These are phyloP conservation scores for Kandelia obovata DNA, from an alignment of 345 rosid genomes.

Conservation along the genomic window DNA sequence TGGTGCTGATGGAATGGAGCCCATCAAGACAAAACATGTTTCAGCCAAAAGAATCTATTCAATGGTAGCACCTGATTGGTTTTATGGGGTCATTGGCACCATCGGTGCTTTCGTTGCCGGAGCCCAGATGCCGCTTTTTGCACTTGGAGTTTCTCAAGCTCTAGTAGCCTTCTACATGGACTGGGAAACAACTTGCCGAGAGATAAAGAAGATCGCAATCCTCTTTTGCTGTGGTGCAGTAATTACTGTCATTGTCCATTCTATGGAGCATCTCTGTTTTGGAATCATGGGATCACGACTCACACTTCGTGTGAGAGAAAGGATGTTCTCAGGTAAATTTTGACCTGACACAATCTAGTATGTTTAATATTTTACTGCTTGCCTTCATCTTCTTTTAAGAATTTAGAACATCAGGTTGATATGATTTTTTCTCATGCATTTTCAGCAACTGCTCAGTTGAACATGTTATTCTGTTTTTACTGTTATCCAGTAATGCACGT, in stretches of 20 bases:
- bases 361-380: too few relatives aligned
- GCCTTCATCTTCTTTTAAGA: too few relatives aligned
- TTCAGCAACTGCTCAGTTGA: too few relatives aligned
- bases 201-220: slow-evolving; percentile 66
- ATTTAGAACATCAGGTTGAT: too few relatives aligned
- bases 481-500: too few relatives aligned
- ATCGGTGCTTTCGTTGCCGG: slow-evolving; percentile 72
- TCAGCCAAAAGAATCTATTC: slow-evolving; percentile 61
- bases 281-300: slow-evolving; percentile 94
- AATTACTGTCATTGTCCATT: slow-evolving; percentile 55
- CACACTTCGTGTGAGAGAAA: slow-evolving; percentile 84
- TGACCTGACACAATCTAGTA: too few relatives aligned
- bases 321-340: slow-evolving; percentile 64
- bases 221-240: slow-evolving; percentile 68
- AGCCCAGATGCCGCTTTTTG: slow-evolving; percentile 93
- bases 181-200: slow-evolving; percentile 69
- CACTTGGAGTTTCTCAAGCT: slow-evolving; percentile 91
- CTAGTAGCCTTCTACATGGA: slow-evolving; percentile 75
- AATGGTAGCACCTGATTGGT: slow-evolving; percentile 87
- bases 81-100: slow-evolving; percentile 66
- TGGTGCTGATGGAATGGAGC: slow-evolving; percentile 43
- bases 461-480: too few relatives aligned
- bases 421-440: too few relatives aligned
- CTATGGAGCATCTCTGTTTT: slow-evolving; percentile 64
- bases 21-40: slow-evolving; percentile 37